Base-by-base conservation (phyloP, 441 rosid genomes). In the Gossypium laxum region DNA sequence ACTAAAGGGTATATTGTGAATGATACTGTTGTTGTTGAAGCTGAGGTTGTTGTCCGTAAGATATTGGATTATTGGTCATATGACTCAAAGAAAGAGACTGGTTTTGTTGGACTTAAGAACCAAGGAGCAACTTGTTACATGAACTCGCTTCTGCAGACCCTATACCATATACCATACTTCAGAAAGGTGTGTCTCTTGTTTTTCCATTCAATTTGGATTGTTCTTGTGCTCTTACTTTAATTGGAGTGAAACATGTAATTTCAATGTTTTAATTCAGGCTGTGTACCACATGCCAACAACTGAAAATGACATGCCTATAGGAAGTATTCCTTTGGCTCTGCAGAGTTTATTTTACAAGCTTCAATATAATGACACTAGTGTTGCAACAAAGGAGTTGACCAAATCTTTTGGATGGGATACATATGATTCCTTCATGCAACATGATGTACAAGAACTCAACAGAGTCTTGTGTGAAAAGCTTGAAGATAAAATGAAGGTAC, bases 341-440 rank as follows among this genome's bases (percentile, higher is more conserved):
- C 98, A 92, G 79, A 90, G 98, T 82, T 86, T 92, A 77, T 92
- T 90, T 74, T 92, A 87, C 75, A 90, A 92, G 88, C 96, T 92
- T 77, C 98, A 92, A 72, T 90, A 92, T 75, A 86, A 86, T 78
- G 89, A 89, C 70, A 86, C 89, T 41, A 92, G 98, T 78, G 94
- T 92, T 74, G 87, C 96, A 0, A 92, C 96, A 38, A 90, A 90
- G 78, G 95, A 87, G 79, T 70, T 92, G 77, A 92, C 96, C 30
- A 90, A 88, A 78, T 92, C 98, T 73, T 92, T 92, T 87, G 98
- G 98, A 41, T 92, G 98, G 98, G 98, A 92, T 74, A 87, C 98
- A 32, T 89, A 86, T 75, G 98, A 92, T 82, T 92, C 98, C 69
- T 92, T 92, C 77, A 86, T 86, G 95, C 98, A 92, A 74, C 98